Conservation (phyloP, 768 basidiomycete genomes). For the Naematelia encephala region DNA sequence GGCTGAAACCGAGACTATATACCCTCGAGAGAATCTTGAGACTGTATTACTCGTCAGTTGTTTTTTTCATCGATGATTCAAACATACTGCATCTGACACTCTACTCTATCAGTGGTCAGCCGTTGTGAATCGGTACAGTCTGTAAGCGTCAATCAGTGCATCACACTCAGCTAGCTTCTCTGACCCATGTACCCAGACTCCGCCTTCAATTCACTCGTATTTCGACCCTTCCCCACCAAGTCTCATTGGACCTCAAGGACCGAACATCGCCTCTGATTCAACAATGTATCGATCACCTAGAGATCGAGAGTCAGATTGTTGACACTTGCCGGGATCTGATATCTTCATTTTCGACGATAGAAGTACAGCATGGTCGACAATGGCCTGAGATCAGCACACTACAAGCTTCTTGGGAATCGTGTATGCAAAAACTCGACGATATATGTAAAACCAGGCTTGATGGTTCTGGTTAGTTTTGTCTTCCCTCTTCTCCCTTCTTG, state of each 20-base stretch:
- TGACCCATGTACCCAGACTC: neutral
- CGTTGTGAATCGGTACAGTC: slow-evolving; percentile 12
- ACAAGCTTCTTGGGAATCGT: neutral
- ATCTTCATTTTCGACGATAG: neutral
- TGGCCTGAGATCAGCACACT: neutral
- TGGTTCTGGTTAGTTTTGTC: too few species aligned
- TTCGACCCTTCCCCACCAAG: neutral
- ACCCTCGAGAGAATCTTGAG: slow-evolving; percentile 4
- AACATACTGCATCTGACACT: too few species aligned
- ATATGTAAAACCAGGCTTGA: too few species aligned
- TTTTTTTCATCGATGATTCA: too few species aligned
- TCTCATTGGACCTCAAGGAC: neutral
- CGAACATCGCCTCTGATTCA: neutral
- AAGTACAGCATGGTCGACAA: neutral
- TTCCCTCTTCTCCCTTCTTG: too few species aligned
- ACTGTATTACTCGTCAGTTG: slow-evolving; percentile 9
- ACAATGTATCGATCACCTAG: neutral
- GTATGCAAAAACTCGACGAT: neutral
- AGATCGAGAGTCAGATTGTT: neutral
- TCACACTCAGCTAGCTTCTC: neutral
- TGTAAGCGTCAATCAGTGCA: slow-evolving; percentile 4
- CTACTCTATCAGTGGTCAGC: slow-evolving; percentile 6
- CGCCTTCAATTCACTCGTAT: neutral
- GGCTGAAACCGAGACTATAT: neutral
- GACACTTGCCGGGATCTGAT: neutral